A percentile compares a stretch with the other conserved stretches of the same genome.
These are phyloP conservation scores for Elasticomyces elasticus DNA, from an alignment of 495 filamentous ascomycete genomes.

Conservation along the genomic window DNA sequence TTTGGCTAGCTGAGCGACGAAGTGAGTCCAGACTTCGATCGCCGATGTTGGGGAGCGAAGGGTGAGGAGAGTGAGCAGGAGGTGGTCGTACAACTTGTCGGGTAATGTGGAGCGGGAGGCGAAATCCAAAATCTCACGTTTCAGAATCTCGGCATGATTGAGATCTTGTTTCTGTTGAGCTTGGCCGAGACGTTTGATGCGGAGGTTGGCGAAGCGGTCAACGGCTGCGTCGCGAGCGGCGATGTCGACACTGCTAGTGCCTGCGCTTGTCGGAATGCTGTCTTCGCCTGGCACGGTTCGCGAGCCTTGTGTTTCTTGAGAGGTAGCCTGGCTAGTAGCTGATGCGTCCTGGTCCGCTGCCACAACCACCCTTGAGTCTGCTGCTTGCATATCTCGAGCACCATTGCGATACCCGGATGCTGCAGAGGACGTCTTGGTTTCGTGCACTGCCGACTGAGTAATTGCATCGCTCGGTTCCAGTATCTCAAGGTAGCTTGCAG, in stretches of 20 bases:
- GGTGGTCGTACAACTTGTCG: conserved; percentile 38
- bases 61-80: conserved; percentile 43
- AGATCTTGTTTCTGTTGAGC: conserved; percentile 18
- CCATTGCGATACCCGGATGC: too few species aligned
- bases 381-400: too few species aligned
- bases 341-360: too few species aligned
- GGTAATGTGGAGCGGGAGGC: neutral
- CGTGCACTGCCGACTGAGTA: neutral
- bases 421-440: neutral
- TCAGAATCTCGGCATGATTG: conserved; percentile 6
- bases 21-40: conserved; percentile 49
- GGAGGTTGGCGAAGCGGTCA: conserved; percentile 9
- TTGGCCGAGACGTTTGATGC: conserved; percentile 18
- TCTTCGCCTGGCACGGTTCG: too few species aligned
- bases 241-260: too few species aligned
- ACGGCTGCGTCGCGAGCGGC: neutral
- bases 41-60: conserved; percentile 40
- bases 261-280: too few species aligned
- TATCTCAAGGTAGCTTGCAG: neutral
- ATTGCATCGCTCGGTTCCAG: neutral
- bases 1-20: conserved; percentile 31
- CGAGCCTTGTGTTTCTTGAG: neutral
- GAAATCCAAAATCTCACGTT: conserved; percentile 10
- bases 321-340: too few species aligned
- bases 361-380: too few species aligned